Conservation (phyloP, 257 asterid genomes). For the Fraxinus excelsior region DNA sequence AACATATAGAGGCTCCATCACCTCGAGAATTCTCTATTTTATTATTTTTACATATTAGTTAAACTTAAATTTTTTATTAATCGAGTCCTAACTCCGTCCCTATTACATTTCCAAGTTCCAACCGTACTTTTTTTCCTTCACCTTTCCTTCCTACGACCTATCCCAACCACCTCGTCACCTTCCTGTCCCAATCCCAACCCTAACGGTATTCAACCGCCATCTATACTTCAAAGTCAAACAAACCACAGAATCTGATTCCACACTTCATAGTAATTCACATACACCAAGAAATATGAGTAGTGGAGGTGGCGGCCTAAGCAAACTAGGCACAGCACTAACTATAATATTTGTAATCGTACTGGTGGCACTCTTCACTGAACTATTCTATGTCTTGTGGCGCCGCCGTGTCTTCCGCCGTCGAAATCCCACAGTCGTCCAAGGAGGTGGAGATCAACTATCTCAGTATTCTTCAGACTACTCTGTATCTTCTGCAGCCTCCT, state of each 20-base stretch:
- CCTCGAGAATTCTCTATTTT: not conserved
- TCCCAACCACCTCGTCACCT: not conserved
- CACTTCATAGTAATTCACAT: not conserved
- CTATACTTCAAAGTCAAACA: not conserved
- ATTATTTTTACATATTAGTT: too few relatives aligned
- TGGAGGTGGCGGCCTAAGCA: constrained; percentile 39
- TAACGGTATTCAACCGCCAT: constrained; percentile 23
- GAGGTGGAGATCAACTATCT: constrained; percentile 21
- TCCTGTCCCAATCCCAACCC: not conserved
- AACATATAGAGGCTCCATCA: not conserved
- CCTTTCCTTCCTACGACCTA: too few relatives aligned
- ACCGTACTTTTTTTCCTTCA: too few relatives aligned
- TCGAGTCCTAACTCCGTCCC: too few relatives aligned
- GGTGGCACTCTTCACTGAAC: constrained; percentile 42
- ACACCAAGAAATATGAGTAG: not conserved
- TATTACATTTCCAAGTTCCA: too few relatives aligned
- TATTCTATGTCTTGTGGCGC: constrained; percentile 54
- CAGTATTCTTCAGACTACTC: constrained; percentile 25
- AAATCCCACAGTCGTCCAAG: constrained; percentile 1
- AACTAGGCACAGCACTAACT: constrained; percentile 43
- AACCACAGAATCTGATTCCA: constrained; percentile 24
- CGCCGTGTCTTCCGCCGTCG: constrained; percentile 57
- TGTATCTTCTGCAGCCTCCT: constrained; percentile 29
- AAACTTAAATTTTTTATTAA: too few relatives aligned
- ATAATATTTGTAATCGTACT: constrained; percentile 48